A percentile compares a stretch with the other conserved stretches of the same genome.
Evolutionary conservation across 305 asterid genomes (phyloP).

Genomic region (Fraxinus dipetala): DNA sequence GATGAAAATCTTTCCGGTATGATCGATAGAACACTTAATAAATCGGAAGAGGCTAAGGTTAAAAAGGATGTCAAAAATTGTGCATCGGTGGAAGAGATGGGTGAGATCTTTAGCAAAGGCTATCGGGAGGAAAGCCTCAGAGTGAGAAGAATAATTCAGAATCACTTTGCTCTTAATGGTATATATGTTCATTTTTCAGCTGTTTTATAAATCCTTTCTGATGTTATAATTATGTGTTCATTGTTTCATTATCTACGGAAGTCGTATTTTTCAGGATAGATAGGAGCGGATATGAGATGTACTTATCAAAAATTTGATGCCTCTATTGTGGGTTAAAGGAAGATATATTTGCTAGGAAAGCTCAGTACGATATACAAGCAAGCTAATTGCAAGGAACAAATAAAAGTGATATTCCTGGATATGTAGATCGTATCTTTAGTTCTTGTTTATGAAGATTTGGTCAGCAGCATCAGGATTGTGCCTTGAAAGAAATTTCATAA

Average conservation of each 20-base stretch:
- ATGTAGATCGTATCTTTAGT: not conserved
- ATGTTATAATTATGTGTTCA: not conserved
- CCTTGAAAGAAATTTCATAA: not conserved
- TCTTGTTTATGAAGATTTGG: not conserved
- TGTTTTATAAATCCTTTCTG: not conserved
- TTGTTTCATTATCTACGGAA: not conserved
- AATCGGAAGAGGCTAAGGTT: conserved; percentile 8
- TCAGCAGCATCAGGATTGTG: not conserved
- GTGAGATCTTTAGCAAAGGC: conserved; percentile 57
- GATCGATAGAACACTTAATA: conserved; percentile 10
- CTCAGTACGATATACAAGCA: not conserved
- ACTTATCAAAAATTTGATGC: not conserved
- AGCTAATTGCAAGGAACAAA: not conserved
- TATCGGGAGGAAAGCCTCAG: conserved; percentile 58
- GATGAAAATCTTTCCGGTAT: conserved; percentile 20
- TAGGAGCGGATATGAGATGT: not conserved
- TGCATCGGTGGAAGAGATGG: conserved; percentile 95
- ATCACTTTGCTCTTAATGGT: conserved; percentile 73
- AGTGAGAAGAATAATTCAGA: conserved; percentile 51
- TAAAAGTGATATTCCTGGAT: not conserved
- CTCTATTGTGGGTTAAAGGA: not conserved
- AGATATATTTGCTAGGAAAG: not conserved
- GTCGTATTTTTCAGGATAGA: not conserved
- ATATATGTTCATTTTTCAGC: not conserved
- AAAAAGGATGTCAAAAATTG: conserved; percentile 42